Base-by-base conservation (phyloP, 1,139 yeast species). In the Saccharomyces hybrid region DNA sequence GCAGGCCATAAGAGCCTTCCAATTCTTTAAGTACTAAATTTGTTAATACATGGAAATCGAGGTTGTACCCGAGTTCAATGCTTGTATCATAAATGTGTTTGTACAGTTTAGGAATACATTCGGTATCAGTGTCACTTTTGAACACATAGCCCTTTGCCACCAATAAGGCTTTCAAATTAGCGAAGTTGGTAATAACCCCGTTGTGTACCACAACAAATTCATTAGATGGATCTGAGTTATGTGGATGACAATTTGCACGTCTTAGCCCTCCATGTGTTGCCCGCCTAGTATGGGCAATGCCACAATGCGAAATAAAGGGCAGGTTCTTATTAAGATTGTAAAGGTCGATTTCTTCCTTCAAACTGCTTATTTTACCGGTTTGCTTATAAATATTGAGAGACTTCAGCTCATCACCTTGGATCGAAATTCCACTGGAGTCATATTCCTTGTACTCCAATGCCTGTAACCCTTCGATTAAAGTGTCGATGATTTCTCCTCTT, bases 281-380 rank as follows among this genome's bases (percentile, higher is more conserved):
- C 99, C 99, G 95, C 78, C 99, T 86, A 14, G 99, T 95, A 74
- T 95, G 99, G 44, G 99, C 98, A 71, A 95, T 93, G 70, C 97
- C 99, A 57, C 85, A 95, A 70, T 93, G 99, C 71, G 86, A 83
- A 64, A 83, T 86, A 68, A 89, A 89, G 26, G 82, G 78, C 54
- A 80, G 81, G 26, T 77, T 72, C 63, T 84, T 79, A 68, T 85
- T 80, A 55, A 81, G 78, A 55, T 82, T 73, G 54, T 77, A 76
- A 16, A 67, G 58, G 46, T 78, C 80, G 61, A 91, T 82, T 69
- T 82, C 83, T 66, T 86, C 81, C 69, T 80, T 85, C 71, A 95
- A 83, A 53, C 83, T 86, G 62, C 81, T 80, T 64, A 95, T 99
- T 75, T 95, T 95, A 66, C 99, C 99, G 59, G 84, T 90, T 70